phyloP scores from a whole-genome alignment of 2,329 filamentous ascomycete species.

The Leptodontidium sp. region DNA sequence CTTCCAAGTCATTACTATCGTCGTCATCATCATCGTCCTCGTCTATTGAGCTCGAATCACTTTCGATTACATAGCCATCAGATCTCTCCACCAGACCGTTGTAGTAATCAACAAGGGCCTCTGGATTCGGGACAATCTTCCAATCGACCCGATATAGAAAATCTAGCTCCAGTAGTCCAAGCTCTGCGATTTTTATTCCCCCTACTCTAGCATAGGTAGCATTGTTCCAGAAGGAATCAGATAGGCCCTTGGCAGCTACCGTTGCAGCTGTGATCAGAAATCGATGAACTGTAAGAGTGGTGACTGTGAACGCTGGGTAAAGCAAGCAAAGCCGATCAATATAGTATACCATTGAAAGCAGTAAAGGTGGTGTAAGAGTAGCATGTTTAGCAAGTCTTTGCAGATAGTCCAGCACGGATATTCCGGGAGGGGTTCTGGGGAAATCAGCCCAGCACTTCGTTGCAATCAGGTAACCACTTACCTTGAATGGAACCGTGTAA shows the following conservation, averaged over 20 bases:
- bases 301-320: conserved; percentile 95
- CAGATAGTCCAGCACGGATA: conserved; percentile 93
- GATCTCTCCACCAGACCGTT: conserved; percentile 79
- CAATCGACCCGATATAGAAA: conserved; percentile 93
- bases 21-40: conserved; percentile 47
- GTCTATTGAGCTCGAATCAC: conserved; percentile 38
- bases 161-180: conserved; percentile 91
- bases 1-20: conserved; percentile 47
- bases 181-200: conserved; percentile 86
- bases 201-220: conserved; percentile 94
- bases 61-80: conserved; percentile 62
- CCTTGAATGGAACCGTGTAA: conserved; percentile 96
- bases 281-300: conserved; percentile 93
- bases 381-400: conserved; percentile 93
- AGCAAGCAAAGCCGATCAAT: conserved; percentile 93
- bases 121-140: conserved; percentile 95
- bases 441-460: background rate
- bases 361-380: conserved; percentile 87
- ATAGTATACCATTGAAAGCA: conserved; percentile 99
- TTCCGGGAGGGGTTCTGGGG: conserved; percentile 74
- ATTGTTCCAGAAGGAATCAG: conserved; percentile 98
- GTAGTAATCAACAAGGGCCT: conserved; percentile 94
- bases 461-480: conserved; percentile 51
- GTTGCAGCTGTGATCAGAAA: conserved; percentile 97
- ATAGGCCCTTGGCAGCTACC: conserved; percentile 93